Percentiles rank a stretch among this genome's conserved stretches.
Evolutionary conservation across 495 filamentous ascomycete genomes (phyloP).

Genomic region (Podospora bellae-mahoneyi): DNA sequence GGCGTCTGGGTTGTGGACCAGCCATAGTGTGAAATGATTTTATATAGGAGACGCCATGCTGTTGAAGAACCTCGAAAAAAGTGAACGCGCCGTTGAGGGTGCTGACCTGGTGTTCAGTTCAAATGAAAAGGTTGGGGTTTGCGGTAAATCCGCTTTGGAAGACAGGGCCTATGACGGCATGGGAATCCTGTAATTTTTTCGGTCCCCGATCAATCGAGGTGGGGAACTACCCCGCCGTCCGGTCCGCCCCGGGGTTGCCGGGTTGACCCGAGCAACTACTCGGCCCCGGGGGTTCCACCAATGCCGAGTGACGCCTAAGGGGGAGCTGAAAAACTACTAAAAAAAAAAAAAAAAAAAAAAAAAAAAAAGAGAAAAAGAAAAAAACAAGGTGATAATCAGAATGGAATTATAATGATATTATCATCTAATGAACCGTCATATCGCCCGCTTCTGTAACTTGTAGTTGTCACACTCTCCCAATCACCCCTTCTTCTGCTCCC

Average conservation of each 20-base stretch:
- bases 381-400: too few species aligned
- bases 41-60: conserved; percentile 14
- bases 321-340: too few species aligned
- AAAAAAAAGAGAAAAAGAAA: too few species aligned
- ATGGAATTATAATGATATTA: not conserved
- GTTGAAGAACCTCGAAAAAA: not conserved
- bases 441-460: not conserved
- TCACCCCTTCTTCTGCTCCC: conserved; percentile 38
- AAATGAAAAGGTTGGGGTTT: conserved; percentile 7
- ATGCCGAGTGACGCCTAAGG: not conserved
- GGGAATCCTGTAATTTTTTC: conserved; percentile 10
- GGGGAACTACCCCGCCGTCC: conserved; percentile 10
- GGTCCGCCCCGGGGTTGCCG: conserved; percentile 14
- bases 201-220: not conserved
- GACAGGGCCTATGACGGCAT: conserved; percentile 21
- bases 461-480: not conserved
- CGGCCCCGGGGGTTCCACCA: not conserved
- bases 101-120: not conserved
- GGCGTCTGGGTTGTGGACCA: conserved; percentile 11
- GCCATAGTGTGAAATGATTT: conserved; percentile 11
- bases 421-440: not conserved
- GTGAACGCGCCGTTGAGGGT: conserved; percentile 1
- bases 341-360: too few species aligned
- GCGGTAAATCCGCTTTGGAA: not conserved
- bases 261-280: conserved; percentile 18